These are phyloP conservation scores for Coniella lustricola DNA, from an alignment of 2,329 filamentous ascomycete genomes.

Conservation along the genomic window DNA sequence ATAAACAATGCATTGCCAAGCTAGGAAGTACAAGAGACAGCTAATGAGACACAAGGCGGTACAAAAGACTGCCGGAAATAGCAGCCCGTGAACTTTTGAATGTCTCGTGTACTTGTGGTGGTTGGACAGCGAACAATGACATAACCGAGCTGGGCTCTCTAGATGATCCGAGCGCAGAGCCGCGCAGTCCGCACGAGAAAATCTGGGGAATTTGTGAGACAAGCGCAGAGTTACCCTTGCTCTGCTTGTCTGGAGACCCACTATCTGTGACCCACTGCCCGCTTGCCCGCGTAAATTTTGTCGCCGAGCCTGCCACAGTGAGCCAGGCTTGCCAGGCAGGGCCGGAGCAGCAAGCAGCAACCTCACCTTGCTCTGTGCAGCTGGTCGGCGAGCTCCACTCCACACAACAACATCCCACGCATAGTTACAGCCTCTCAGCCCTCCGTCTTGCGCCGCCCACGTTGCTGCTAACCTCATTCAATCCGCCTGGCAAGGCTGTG, in stretches of 20 bases:
- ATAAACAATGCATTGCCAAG: no score
- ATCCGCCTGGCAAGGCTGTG: not conserved
- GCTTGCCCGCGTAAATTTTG: slow-evolving; percentile 12
- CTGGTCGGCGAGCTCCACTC: slow-evolving; percentile 4
- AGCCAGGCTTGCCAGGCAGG: not conserved
- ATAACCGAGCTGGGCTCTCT: not conserved
- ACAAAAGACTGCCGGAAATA: no score
- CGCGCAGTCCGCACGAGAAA: not conserved
- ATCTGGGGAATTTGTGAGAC: slow-evolving; percentile 2
- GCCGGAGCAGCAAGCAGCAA: slow-evolving; percentile 6
- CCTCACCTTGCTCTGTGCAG: slow-evolving; percentile 5
- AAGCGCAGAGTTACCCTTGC: not conserved
- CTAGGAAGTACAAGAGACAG: no score
- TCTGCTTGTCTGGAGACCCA: not conserved
- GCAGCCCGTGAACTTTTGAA: no score
- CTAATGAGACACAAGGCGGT: no score
- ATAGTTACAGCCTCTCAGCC: not conserved
- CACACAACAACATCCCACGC: slow-evolving; percentile 7
- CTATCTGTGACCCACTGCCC: not conserved
- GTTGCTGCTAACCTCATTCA: not conserved
- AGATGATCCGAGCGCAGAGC: slow-evolving; percentile 1
- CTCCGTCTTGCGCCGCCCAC: not conserved
- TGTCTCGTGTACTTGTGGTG: no score
- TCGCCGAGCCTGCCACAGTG: slow-evolving; percentile 15
- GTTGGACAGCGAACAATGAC: not conserved